These are phyloP conservation scores for Lepidium africanum DNA, from an alignment of 345 rosid species.

Conservation along the genomic window DNA sequence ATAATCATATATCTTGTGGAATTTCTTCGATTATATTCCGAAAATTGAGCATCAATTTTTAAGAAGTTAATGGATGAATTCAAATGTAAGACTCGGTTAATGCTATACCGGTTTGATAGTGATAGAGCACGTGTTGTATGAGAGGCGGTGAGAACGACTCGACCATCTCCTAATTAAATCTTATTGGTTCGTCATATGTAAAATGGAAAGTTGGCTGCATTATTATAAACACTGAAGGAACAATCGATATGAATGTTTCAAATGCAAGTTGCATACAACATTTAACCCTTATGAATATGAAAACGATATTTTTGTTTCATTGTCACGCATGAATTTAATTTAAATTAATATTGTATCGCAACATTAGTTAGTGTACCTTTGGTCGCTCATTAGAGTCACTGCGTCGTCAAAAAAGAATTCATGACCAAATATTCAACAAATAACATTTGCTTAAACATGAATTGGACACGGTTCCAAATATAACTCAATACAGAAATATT, in stretches of 20 bases:
- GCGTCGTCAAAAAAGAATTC: too few species aligned
- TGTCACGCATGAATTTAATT: neutral
- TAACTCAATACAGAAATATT: too few species aligned
- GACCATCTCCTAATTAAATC: conserved; percentile 10
- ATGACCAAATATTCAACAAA: too few species aligned
- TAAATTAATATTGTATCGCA: neutral
- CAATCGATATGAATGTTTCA: conserved; percentile 17
- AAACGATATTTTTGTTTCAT: conserved; percentile 15
- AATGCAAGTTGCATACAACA: conserved; percentile 21
- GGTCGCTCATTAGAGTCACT: too few species aligned
- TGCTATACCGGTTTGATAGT: conserved; percentile 11
- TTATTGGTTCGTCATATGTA: conserved; percentile 20
- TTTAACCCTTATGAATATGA: conserved; percentile 27
- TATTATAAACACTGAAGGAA: conserved; percentile 16
- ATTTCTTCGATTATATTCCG: neutral
- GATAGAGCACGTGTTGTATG: neutral
- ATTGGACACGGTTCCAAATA: too few species aligned
- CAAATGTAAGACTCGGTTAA: neutral
- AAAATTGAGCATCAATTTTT: neutral
- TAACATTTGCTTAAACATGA: too few species aligned
- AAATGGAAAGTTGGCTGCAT: neutral
- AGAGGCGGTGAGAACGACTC: conserved; percentile 23
- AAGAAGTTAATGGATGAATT: neutral
- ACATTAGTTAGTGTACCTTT: neutral
- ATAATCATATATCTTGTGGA: neutral